Base-by-base conservation (phyloP, 306 rosid genomes). In the Ormosia emarginata region DNA sequence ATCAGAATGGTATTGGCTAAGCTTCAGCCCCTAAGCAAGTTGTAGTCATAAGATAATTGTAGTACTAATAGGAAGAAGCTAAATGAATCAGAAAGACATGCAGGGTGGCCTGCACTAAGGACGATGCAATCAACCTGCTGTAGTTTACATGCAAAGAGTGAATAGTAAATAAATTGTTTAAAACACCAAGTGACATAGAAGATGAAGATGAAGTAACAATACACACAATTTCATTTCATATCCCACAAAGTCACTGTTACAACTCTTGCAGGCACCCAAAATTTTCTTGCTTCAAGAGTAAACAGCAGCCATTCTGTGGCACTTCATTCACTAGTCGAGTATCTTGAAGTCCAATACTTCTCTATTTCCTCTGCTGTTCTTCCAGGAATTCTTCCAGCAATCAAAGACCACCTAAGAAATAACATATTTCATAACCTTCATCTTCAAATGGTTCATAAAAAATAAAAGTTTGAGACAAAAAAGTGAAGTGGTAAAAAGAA, bases 321-420 rank as follows among this genome's bases (percentile, higher is more conserved):
- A 46, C 53, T 63, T 83, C 84, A 91, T 85, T 91, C 87, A 24
- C 92, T 89, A 40, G 90, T 89, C 1, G 95, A 88, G 78, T 67
- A 83, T 85, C 95, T 90, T 78, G 97, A 87, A 80, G 89, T 89
- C 98, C 98, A 94, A 78, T 87, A 94, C 81, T 89, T 86, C 81
- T 92, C 86, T 83, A 94, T 94, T 86, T 94, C 98, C 85, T 94
- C 98, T 29, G 97, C 97, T 79, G 98, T 85, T 92, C 98, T 90
- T 87, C 98, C 98, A 2, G 98, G 98, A 85, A 94, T 94, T 88
- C 98, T 92, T 66, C 98, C 97, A 88, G 98, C 98, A 79, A 94
- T 92, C 89, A 94, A 86, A 72, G 95, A 84, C 98, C 98, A 94
- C 90, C 98, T 94, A 76, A 62, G 49, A 30, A 49, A 50, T 1